A percentile compares a stretch with the other conserved stretches of the same genome.
Evolutionary conservation across 306 rosid genomes (phyloP).

Genomic region (Begonia fuchsioides): DNA sequence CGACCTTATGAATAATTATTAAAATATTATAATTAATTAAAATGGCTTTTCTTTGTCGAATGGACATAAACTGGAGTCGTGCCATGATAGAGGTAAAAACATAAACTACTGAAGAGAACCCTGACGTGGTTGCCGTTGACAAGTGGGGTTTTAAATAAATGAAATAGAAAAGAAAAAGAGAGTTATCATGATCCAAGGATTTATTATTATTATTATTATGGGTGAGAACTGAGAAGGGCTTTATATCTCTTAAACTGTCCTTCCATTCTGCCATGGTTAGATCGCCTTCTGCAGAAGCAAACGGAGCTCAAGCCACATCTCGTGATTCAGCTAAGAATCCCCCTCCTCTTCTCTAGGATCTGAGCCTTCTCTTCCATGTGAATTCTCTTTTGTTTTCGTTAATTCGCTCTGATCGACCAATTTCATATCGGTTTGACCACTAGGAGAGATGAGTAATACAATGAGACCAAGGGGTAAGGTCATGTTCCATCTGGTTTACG

Average conservation of each 20-base stretch:
- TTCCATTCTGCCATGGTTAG: not conserved
- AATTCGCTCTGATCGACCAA: not conserved
- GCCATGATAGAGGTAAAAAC: conserved; percentile 1
- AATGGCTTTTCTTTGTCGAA: not conserved
- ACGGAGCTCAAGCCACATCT: not conserved
- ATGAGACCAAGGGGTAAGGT: conserved; percentile 56
- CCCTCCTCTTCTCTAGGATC: not conserved
- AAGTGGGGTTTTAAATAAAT: not conserved
- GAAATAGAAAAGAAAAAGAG: no score
- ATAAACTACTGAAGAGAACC: not conserved
- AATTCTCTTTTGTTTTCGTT: not conserved
- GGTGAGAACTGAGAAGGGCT: no score
- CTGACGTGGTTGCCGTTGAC: no score
- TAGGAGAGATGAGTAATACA: conserved; percentile 40
- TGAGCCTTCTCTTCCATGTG: not conserved
- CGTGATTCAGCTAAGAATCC: not conserved
- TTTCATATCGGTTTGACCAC: not conserved
- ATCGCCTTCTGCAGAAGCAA: not conserved
- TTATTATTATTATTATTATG: no score
- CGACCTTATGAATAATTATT: no score
- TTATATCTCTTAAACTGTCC: no score
- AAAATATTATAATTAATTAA: not conserved
- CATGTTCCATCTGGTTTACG: conserved; percentile 49
- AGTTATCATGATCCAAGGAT: no score
- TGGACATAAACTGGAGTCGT: conserved; percentile 1